phyloP scores from a whole-genome alignment of 2,329 filamentous ascomycete genomes.

The Apiospora malaysiana region DNA sequence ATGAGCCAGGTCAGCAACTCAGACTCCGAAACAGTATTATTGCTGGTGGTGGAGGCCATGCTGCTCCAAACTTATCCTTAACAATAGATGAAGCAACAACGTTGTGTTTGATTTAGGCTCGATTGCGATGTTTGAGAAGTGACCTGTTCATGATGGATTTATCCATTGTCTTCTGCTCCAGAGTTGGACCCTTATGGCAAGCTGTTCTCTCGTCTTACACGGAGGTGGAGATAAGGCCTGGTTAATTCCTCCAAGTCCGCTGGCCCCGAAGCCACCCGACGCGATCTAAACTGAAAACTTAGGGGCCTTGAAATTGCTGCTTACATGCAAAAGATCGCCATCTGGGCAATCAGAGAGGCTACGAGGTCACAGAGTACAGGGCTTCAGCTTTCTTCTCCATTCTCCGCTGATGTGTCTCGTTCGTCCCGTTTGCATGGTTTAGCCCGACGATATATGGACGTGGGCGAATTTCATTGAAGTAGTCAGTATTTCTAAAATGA shows the following conservation, averaged over 20 bases:
- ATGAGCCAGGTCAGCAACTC: slow-evolving; percentile 39
- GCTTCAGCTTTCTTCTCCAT: too few relatives aligned
- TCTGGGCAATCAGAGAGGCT: too few relatives aligned
- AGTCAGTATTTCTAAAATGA: too few relatives aligned
- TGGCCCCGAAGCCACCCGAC: not conserved
- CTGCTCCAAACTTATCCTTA: too few relatives aligned
- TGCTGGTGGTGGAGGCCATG: not conserved
- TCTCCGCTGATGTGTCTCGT: too few relatives aligned
- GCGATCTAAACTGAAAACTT: not conserved
- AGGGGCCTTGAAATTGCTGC: not conserved
- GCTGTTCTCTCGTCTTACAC: not conserved
- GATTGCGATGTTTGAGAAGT: not conserved
- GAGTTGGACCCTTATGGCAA: not conserved
- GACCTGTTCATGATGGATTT: not conserved
- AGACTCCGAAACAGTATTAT: not conserved
- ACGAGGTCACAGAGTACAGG: too few relatives aligned
- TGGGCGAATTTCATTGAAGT: too few relatives aligned
- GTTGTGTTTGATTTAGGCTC: not conserved
- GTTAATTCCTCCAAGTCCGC: slow-evolving; percentile 1
- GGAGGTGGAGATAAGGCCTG: not conserved
- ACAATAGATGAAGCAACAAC: not conserved
- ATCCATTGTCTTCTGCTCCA: not conserved
- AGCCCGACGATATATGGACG: too few relatives aligned
- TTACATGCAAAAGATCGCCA: not conserved
- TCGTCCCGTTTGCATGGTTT: too few relatives aligned